A percentile compares a stretch with the other conserved stretches of the same genome.
phyloP scores from a whole-genome alignment of 73 alveolate genomes.

The Blepharisma stoltei region DNA sequence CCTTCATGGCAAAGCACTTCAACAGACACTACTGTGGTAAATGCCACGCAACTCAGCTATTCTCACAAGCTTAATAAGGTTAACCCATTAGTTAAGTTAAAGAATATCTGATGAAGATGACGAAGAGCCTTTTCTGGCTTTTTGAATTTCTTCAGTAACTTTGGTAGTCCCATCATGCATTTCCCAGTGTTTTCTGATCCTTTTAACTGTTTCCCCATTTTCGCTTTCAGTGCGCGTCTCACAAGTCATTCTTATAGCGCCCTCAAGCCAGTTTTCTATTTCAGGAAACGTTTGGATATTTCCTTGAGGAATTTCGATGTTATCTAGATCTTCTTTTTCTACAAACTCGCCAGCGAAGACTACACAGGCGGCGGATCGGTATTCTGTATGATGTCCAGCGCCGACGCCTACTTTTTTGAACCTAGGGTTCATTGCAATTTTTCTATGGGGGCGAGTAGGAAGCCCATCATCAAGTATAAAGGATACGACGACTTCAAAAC shows the following conservation, averaged over 20 bases:
- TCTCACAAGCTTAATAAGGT: constrained; percentile 30
- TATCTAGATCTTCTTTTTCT: neutral
- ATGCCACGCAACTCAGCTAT: constrained; percentile 43
- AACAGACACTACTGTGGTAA: constrained; percentile 95
- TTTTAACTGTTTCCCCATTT: neutral
- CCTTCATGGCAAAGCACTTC: constrained; percentile 90
- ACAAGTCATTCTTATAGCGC: constrained; percentile 14
- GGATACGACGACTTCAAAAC: constrained; percentile 68
- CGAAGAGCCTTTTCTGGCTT: no score
- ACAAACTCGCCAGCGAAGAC: constrained; percentile 21
- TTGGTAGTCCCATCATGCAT: constrained; percentile 82
- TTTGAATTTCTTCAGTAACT: constrained; percentile 68
- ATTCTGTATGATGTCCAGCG: neutral
- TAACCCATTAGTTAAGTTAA: no score
- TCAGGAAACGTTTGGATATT: neutral
- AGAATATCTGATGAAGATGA: no score
- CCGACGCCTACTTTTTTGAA: constrained; percentile 16
- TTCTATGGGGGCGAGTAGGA: constrained; percentile 21
- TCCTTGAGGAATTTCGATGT: neutral
- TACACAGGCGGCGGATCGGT: neutral
- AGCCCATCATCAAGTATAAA: constrained; percentile 50
- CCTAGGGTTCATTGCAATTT: constrained; percentile 5
- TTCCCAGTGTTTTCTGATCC: constrained; percentile 42
- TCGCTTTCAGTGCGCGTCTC: constrained; percentile 17
- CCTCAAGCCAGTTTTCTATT: constrained; percentile 3